Evolutionary conservation across 352 stramenopile genomes (phyloP).

Genomic region (Phytophthora niederhauseri): DNA sequence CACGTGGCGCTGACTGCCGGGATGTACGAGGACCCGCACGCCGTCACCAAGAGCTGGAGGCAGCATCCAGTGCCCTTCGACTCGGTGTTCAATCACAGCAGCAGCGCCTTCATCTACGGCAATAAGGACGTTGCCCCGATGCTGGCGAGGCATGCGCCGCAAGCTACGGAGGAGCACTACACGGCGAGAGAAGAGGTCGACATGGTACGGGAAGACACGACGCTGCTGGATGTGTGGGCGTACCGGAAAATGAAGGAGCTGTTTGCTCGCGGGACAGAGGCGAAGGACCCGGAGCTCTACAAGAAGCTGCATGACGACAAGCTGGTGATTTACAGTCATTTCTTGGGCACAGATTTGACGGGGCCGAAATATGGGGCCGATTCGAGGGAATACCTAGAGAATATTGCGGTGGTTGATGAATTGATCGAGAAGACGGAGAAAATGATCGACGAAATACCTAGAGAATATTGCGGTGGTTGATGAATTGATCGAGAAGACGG

Average conservation of each 20-base stretch:
- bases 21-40: constrained; percentile 89
- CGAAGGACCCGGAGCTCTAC: constrained; percentile 39
- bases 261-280: constrained; percentile 39
- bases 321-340: constrained; percentile 82
- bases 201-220: constrained; percentile 71
- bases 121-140: constrained; percentile 87
- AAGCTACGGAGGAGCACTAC: constrained; percentile 71
- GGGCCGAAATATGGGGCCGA: constrained; percentile 74
- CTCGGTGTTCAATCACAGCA: constrained; percentile 87
- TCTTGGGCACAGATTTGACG: constrained; percentile 83
- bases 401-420: constrained; percentile 83
- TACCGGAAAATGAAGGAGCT: constrained; percentile 58
- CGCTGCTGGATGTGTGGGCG: constrained; percentile 76
- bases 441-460: constrained; percentile 75
- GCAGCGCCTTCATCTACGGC: constrained; percentile 69
- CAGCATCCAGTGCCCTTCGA: constrained; percentile 86
- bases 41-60: constrained; percentile 81
- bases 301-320: constrained; percentile 52
- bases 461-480: constrained; percentile 85
- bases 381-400: constrained; percentile 74
- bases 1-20: constrained; percentile 86
- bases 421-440: constrained; percentile 66
- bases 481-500: constrained; percentile 67
- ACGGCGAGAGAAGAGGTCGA: constrained; percentile 69
- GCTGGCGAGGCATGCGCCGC: constrained; percentile 68